A percentile compares a stretch with the other conserved stretches of the same genome.
These are phyloP conservation scores for Helminthosporium solani DNA, from an alignment of 2,329 filamentous ascomycete species.

Conservation along the genomic window DNA sequence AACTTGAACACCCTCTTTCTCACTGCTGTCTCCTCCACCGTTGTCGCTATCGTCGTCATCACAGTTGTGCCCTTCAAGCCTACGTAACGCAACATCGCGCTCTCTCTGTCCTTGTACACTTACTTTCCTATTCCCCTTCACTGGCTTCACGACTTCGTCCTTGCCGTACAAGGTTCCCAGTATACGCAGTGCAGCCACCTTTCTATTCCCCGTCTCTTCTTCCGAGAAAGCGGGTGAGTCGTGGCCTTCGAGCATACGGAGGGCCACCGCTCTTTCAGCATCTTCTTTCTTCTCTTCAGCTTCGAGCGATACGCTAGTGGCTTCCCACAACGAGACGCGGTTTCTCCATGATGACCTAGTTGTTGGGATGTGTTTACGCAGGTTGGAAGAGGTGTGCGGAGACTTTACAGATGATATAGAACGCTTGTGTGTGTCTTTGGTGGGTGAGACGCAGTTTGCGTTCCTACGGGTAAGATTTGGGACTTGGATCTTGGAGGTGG, in stretches of 20 bases:
- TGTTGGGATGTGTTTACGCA: not conserved
- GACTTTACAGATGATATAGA: no score
- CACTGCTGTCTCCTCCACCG: no score
- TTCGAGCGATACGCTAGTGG: not conserved
- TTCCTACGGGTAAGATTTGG: not conserved
- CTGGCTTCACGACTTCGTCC: not conserved
- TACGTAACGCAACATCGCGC: no score
- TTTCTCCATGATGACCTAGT: not conserved
- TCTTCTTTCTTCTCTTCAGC: not conserved
- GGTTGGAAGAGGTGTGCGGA: no score
- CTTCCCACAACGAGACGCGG: not conserved
- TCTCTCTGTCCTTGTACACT: no score
- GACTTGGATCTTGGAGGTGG: not conserved
- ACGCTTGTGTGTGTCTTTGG: not conserved
- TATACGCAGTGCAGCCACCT: not conserved
- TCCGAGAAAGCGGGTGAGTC: not conserved
- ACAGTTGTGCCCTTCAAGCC: no score
- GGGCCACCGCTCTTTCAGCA: not conserved
- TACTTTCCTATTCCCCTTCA: no score
- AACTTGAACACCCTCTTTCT: no score
- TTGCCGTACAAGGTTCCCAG: not conserved
- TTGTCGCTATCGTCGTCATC: no score
- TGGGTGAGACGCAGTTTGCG: constrained; percentile 3
- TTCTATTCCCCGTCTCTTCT: not conserved
- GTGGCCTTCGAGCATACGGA: not conserved